Evolutionary conservation across 2,329 filamentous ascomycete species (phyloP), one percentile per base, ranked within the genome.

Genomic region (Neofusicoccum sp.): DNA sequence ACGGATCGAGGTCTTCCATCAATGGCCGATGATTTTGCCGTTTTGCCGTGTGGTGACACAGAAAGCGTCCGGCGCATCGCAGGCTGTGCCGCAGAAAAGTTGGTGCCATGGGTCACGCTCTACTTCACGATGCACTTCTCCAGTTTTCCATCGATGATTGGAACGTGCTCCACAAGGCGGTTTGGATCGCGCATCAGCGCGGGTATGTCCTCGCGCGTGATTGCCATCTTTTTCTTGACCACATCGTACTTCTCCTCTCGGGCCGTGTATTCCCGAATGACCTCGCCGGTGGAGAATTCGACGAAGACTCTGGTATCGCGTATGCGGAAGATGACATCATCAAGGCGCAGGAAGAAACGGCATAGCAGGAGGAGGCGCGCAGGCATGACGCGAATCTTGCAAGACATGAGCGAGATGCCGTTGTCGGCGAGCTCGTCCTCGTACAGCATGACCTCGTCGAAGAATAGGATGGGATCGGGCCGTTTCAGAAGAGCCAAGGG

Each of bases 381-480:
- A 60, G 93, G 91, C 88, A 98, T 97, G 61, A 98, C 93, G 62
- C 95, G 84, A 54, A 98, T 80, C 80, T 99, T 99, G 76, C 89
- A 91, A 64, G 88, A 96, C 62, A 96, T 82, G 72, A 97, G 84
- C 31, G 91, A 91, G 67, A 98, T 95, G 63, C 95, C 95, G 71
- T 99, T 99, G 75, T 99, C 95, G 63, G 96, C 95, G 48, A 99
- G 84, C 80, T 99, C 95, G 77, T 96, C 96, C 79, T 99, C 95
- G 74, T 96, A 99, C 49, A 99, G 83, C 68, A 97, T 87, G 40
- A 99, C 91, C 69, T 98, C 92, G 77, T 98, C 93, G 73, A 96
- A 96, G 82, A 98, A 97, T 4, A 96, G 79, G 65, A 99, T 99
- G 0, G 95, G 95, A 73, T 99, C 95, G 12, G 91, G 89, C 33